phyloP scores from a whole-genome alignment of 768 basidiomycete species.

The Leccinellum albellum region DNA sequence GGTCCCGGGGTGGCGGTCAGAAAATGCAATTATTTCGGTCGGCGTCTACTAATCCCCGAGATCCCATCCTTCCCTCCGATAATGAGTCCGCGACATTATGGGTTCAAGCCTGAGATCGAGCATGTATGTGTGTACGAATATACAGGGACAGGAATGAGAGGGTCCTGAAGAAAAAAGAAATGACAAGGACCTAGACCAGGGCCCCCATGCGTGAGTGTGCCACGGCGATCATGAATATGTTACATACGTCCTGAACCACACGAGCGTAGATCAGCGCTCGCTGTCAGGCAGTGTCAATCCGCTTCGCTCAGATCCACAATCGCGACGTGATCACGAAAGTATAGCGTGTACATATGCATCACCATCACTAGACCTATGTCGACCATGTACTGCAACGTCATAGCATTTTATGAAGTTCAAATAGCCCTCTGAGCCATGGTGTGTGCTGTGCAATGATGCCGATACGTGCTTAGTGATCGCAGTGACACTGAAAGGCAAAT shows the following conservation, averaged over 20 bases:
- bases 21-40: background rate
- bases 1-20: background rate
- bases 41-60: background rate
- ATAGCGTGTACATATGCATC: background rate
- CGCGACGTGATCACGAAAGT: background rate
- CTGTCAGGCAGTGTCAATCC: background rate
- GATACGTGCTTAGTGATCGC: background rate
- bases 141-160: background rate
- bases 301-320: constrained; percentile 2
- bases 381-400: background rate
- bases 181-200: background rate
- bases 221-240: constrained; percentile 1
- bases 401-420: background rate
- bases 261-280: constrained; percentile 12
- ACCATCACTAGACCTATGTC: constrained; percentile 2
- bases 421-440: background rate
- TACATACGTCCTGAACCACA: background rate
- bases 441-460: background rate
- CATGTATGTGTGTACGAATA: background rate
- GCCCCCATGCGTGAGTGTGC: background rate
- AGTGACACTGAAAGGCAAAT: background rate
- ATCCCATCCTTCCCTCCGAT: background rate
- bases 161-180: background rate
- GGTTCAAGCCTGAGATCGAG: background rate
- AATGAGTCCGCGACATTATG: background rate